phyloP scores from a whole-genome alignment of 2,329 filamentous ascomycete species.

The Pyrenophora graminea region DNA sequence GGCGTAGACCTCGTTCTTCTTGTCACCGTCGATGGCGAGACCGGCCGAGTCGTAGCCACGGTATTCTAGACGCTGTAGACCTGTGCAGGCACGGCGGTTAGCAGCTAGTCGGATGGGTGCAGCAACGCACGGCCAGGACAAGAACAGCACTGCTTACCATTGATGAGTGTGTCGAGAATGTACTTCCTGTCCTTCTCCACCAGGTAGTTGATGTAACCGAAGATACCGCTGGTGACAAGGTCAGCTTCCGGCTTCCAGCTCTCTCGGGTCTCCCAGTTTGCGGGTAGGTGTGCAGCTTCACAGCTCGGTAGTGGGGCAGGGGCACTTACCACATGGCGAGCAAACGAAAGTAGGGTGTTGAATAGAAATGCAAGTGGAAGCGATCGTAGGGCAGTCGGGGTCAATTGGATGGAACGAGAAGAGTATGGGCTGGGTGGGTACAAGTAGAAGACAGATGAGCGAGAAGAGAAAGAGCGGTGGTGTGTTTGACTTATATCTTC shows the following conservation, averaged over 20 bases:
- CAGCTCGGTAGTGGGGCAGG: slow-evolving; percentile 26
- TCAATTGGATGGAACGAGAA: slow-evolving; percentile 21
- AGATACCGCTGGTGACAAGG: slow-evolving; percentile 72
- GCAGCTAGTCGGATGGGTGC: slow-evolving; percentile 13
- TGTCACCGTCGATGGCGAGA: slow-evolving; percentile 94
- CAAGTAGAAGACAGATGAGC: slow-evolving; percentile 21
- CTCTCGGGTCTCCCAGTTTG: background rate
- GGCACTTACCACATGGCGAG: slow-evolving; percentile 47
- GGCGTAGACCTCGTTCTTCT: slow-evolving; percentile 95
- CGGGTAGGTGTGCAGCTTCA: background rate
- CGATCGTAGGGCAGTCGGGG: slow-evolving; percentile 31
- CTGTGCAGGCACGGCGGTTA: slow-evolving; percentile 54
- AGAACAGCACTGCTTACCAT: slow-evolving; percentile 66
- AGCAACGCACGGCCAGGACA: slow-evolving; percentile 10
- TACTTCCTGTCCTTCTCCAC: slow-evolving; percentile 98
- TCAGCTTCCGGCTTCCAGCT: slow-evolving; percentile 20
- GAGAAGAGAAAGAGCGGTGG: slow-evolving; percentile 43
- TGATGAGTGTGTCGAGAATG: slow-evolving; percentile 94
- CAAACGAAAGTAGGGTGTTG: slow-evolving; percentile 30
- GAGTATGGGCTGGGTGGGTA: slow-evolving; percentile 20
- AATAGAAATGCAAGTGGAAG: slow-evolving; percentile 36
- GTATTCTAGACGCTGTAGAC: slow-evolving; percentile 94
- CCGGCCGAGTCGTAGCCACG: slow-evolving; percentile 98
- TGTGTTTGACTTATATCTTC: slow-evolving; percentile 44
- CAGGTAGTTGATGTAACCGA: slow-evolving; percentile 99